These are phyloP conservation scores for Lodderomyces metapsilosis DNA, from an alignment of 1,139 yeast species.

Conservation along the genomic window DNA sequence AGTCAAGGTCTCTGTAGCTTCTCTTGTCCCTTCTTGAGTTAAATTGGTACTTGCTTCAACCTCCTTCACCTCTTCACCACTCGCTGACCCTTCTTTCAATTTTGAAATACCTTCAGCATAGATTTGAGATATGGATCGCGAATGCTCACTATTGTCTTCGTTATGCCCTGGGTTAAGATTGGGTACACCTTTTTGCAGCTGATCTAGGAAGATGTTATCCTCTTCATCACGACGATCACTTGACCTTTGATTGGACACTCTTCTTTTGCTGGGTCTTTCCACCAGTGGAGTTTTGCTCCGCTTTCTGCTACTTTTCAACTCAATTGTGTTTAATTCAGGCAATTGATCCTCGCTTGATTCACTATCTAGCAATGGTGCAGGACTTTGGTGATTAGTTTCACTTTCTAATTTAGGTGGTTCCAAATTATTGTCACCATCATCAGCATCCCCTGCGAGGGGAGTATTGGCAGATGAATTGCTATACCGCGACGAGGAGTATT, in stretches of 20 bases:
- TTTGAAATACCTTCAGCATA: conserved; percentile 26
- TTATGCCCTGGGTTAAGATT: conserved; percentile 5
- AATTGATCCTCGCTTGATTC: conserved; percentile 18
- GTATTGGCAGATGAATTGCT: conserved; percentile 8
- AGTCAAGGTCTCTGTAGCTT: conserved; percentile 11
- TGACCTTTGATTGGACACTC: conserved; percentile 14
- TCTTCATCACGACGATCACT: conserved; percentile 10
- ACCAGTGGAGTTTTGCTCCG: conserved; percentile 4
- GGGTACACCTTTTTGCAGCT: conserved; percentile 6
- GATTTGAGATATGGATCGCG: conserved; percentile 30
- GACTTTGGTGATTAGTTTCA: background rate
- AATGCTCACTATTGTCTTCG: conserved; percentile 14
- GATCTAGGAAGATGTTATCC: conserved; percentile 36
- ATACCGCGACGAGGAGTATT: conserved; percentile 25
- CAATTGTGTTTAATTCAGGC: conserved; percentile 27
- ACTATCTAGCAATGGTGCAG: conserved; percentile 1
- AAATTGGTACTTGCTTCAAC: conserved; percentile 4
- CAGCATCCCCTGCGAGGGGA: conserved; percentile 17
- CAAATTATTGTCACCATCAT: conserved; percentile 35
- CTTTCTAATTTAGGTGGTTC: conserved; percentile 27
- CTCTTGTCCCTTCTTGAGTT: conserved; percentile 4
- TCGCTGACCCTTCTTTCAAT: background rate
- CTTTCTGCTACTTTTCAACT: conserved; percentile 12
- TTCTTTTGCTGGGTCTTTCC: conserved; percentile 8
- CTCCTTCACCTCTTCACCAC: conserved; percentile 1